Percentiles rank a stretch among this genome's conserved stretches.
phyloP scores from a whole-genome alignment of 306 rosid genomes.

The Quillaja saponaria region DNA sequence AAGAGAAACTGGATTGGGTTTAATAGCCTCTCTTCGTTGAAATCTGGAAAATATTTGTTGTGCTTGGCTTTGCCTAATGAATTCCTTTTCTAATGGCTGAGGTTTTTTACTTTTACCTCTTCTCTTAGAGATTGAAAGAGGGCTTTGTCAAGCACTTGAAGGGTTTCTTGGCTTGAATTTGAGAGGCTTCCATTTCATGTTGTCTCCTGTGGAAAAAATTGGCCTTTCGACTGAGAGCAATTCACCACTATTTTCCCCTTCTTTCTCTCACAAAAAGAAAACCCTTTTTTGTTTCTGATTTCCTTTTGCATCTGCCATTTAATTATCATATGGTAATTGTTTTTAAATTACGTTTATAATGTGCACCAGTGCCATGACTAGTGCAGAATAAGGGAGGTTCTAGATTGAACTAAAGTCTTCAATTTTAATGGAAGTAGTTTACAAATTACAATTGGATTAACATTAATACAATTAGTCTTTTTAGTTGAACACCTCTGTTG shows the following conservation, averaged over 20 bases:
- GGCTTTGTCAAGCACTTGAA: constrained; percentile 43
- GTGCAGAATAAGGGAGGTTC: no score
- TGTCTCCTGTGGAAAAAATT: constrained; percentile 51
- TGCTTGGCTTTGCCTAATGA: constrained; percentile 43
- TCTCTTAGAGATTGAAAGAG: constrained; percentile 38
- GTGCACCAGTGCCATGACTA: no score
- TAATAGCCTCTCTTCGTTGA: constrained; percentile 6
- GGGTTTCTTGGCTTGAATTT: constrained; percentile 17
- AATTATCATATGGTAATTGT: neutral
- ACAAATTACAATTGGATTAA: no score
- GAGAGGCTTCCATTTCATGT: constrained; percentile 25
- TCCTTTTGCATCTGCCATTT: neutral
- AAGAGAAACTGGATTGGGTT: constrained; percentile 33
- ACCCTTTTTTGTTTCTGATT: no score
- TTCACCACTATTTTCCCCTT: neutral
- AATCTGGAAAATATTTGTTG: constrained; percentile 14
- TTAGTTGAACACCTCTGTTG: no score
- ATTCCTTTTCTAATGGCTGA: constrained; percentile 35
- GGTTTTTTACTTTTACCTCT: constrained; percentile 23
- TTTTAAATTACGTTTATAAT: no score
- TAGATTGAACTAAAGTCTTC: no score
- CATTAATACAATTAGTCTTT: no score
- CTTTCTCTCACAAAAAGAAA: neutral
- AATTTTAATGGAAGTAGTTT: no score
- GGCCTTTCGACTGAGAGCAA: constrained; percentile 68